Conservation (phyloP, 2,329 filamentous ascomycete genomes). For the Bertia moriformis region DNA sequence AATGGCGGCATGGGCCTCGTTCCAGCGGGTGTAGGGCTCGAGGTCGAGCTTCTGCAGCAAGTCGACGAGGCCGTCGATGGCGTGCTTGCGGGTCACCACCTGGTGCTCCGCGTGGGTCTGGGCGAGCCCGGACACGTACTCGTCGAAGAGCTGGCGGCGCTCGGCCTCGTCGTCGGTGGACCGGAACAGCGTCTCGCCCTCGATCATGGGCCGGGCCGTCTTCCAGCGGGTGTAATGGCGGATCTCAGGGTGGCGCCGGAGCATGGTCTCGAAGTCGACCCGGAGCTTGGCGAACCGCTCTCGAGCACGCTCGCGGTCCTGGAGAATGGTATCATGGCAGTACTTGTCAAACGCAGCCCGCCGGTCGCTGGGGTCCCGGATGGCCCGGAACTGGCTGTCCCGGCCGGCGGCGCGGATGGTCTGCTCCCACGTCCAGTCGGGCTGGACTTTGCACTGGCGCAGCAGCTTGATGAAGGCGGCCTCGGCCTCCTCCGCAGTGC, state of each 20-base stretch:
- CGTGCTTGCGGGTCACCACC: conserved; percentile 56
- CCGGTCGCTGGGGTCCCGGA: conserved; percentile 83
- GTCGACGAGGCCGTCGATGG: conserved; percentile 68
- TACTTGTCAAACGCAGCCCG: conserved; percentile 91
- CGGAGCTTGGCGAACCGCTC: conserved; percentile 84
- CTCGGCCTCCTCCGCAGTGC: conserved; percentile 74
- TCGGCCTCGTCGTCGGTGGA: conserved; percentile 79
- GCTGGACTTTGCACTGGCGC: conserved; percentile 69
- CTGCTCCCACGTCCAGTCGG: conserved; percentile 88
- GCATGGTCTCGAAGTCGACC: conserved; percentile 88
- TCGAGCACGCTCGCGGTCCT: conserved; percentile 89
- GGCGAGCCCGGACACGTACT: conserved; percentile 77
- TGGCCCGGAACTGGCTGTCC: conserved; percentile 80
- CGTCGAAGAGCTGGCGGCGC: conserved; percentile 78
- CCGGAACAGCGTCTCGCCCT: conserved; percentile 88
- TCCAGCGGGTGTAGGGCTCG: conserved; percentile 90
- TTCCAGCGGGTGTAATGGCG: conserved; percentile 95
- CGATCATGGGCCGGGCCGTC: conserved; percentile 83
- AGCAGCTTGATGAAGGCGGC: conserved; percentile 85
- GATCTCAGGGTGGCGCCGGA: conserved; percentile 91
- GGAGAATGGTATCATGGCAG: conserved; percentile 71
- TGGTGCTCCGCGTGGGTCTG: conserved; percentile 68
- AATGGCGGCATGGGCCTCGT: conserved; percentile 72
- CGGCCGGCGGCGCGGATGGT: conserved; percentile 73
- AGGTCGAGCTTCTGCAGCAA: conserved; percentile 69